These are phyloP conservation scores for Metschnikowia colocasiae DNA, from an alignment of 805 yeast species.

Conservation along the genomic window DNA sequence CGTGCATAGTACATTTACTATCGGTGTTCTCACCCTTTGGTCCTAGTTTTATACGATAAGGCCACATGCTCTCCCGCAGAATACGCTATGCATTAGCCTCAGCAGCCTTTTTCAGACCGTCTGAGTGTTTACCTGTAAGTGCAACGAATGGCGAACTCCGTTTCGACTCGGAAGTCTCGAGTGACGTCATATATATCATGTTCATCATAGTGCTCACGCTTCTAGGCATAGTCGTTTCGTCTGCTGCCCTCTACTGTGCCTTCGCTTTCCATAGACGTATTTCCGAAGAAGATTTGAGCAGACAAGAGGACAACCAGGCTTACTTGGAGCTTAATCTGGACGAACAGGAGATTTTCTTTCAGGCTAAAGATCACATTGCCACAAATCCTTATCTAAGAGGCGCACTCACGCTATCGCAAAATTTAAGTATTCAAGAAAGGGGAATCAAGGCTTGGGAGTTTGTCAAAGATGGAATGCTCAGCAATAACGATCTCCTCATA, in stretches of 20 bases:
- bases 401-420: slow-evolving; percentile 53
- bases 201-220: slow-evolving; percentile 4
- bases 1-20: slow-evolving; percentile 3
- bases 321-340: slow-evolving; percentile 52
- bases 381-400: slow-evolving; percentile 38
- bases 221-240: slow-evolving; percentile 3
- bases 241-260: slow-evolving; percentile 1
- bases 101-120: neutral
- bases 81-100: neutral
- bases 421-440: slow-evolving; percentile 71
- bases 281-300: slow-evolving; percentile 6
- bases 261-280: slow-evolving; percentile 4
- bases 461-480: slow-evolving; percentile 51
- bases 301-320: slow-evolving; percentile 19
- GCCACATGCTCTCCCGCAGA: slow-evolving; percentile 1
- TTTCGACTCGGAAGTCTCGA: neutral
- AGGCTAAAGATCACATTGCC: slow-evolving; percentile 49
- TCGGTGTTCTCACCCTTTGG: neutral
- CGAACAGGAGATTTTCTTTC: slow-evolving; percentile 67
- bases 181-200: slow-evolving; percentile 1
- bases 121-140: neutral
- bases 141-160: neutral
- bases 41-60: neutral
- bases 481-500: slow-evolving; percentile 56
- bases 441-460: slow-evolving; percentile 92